Evolutionary conservation across 495 filamentous ascomycete genomes (phyloP).

Genomic region (Aspergillus steynii): DNA sequence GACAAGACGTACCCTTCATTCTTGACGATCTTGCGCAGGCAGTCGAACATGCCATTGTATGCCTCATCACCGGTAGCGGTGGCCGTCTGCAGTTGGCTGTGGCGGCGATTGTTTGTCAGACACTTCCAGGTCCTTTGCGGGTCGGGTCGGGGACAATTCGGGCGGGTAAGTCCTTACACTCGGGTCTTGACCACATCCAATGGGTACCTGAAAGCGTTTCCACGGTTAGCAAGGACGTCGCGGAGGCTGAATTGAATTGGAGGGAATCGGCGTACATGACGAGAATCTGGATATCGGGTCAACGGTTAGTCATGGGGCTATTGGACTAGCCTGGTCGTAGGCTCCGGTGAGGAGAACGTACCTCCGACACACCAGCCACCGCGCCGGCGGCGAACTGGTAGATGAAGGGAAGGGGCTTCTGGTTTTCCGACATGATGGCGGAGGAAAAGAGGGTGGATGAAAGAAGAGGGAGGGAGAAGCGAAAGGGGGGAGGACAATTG

Average conservation of each 20-base stretch:
- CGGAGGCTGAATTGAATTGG: slow-evolving; percentile 1
- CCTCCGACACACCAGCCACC: slow-evolving; percentile 90
- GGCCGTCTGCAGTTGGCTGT: slow-evolving; percentile 83
- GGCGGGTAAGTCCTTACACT: slow-evolving; percentile 62
- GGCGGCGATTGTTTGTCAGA: not conserved
- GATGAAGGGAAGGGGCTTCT: slow-evolving; percentile 74
- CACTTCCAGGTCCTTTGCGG: not conserved
- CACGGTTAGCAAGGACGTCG: not conserved
- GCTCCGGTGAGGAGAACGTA: slow-evolving; percentile 41
- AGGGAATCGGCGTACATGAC: slow-evolving; percentile 62
- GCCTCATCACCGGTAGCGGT: slow-evolving; percentile 66
- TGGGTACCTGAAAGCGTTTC: slow-evolving; percentile 66
- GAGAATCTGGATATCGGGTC: slow-evolving; percentile 61
- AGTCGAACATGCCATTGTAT: slow-evolving; percentile 97
- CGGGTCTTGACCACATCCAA: slow-evolving; percentile 97
- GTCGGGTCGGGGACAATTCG: not conserved
- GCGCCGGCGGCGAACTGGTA: slow-evolving; percentile 90
- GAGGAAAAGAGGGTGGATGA: slow-evolving; percentile 7
- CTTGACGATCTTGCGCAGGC: slow-evolving; percentile 91
- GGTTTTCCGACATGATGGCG: slow-evolving; percentile 55
- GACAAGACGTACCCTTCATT: slow-evolving; percentile 74
- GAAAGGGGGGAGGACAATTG: slow-evolving; percentile 11
- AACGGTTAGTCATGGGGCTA: slow-evolving; percentile 28
- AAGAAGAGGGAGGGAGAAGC: slow-evolving; percentile 16
- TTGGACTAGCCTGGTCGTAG: not conserved